phyloP scores from a whole-genome alignment of 1,139 yeast genomes.

The Chernovozyma sophiae-reginae region DNA sequence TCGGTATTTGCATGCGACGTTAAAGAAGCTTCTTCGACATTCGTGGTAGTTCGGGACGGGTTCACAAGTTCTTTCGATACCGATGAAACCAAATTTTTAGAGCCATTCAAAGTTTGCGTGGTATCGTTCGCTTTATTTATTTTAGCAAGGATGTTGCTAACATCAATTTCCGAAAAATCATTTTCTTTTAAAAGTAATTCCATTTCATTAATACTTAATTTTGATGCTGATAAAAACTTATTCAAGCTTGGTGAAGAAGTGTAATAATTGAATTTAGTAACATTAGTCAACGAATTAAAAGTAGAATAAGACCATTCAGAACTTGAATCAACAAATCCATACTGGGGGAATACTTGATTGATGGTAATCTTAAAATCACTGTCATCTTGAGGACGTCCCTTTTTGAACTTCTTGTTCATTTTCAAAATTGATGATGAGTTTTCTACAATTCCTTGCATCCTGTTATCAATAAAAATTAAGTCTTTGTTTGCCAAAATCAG shows the following conservation, averaged over 20 bases:
- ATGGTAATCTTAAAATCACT: conserved; percentile 29
- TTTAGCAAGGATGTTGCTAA: conserved; percentile 9
- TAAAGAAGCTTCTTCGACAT: conserved; percentile 4
- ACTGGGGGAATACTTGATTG: conserved; percentile 41
- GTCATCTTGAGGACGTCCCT: conserved; percentile 4
- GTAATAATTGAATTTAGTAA: conserved; percentile 36
- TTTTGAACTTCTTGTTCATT: conserved; percentile 1
- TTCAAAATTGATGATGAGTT: conserved; percentile 7
- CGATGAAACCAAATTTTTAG: background rate
- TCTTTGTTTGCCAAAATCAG: conserved; percentile 16
- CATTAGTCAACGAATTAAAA: conserved; percentile 32
- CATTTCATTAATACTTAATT: conserved; percentile 27
- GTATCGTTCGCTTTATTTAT: background rate
- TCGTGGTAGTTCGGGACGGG: background rate
- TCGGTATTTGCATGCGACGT: background rate
- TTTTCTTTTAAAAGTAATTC: conserved; percentile 28
- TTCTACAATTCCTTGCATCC: conserved; percentile 3
- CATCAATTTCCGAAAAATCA: conserved; percentile 24
- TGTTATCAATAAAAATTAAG: conserved; percentile 12
- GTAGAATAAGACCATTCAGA: conserved; percentile 31
- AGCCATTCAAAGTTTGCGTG: background rate
- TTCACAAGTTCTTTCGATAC: background rate
- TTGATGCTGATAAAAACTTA: conserved; percentile 25
- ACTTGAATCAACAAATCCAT: conserved; percentile 18
- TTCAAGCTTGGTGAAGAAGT: conserved; percentile 18